Evolutionary conservation across 306 rosid species (phyloP), one percentile per base, ranked within the genome.

Genomic region (Quercus wislizeni): DNA sequence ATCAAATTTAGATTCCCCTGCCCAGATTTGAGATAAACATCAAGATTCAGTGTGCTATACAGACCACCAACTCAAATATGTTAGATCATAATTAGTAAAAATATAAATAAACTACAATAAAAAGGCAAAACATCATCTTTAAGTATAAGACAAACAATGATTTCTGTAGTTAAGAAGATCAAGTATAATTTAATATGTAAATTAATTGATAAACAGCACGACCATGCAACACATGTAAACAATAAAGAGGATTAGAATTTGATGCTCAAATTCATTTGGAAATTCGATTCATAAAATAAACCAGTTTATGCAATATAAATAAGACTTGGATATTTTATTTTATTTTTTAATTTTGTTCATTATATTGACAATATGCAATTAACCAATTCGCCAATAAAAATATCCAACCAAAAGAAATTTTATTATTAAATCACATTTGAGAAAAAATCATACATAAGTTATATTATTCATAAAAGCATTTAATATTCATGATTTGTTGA

Each of bases 1-100:
- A 95, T 95, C 83, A 95, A 89, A 88, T 95, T 95, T 77, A 95
- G 91, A 90, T 95, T 95, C 43, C 98, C 99, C 98, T 92, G 82
- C 85, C 82, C 82, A 88, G 63, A 74, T 85, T 78, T 51, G 75
- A 83, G 73, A 17, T 58, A 51, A 72, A 35, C 5, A 35, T 67
- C 27, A n/a, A 23, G 30, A 51, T 62, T 76, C 71, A 75, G 61
- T 19, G 70, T 63, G 64, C 74, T 2, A 81, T 35, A 56, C 79
- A 84, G 12, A 35, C 15, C 61, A 76, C 68, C 74, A 82, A 74
- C 85, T 73, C 69, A 76, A 71, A 79, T 70, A 35, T 27, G 0
- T 41, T n/a, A 30, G n/a, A 55, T 71, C 14, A 59, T 63, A 1
- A 28, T 63, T 5, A 28, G 54, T 0, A 27, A 17, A 27, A 13